phyloP scores from a whole-genome alignment of 208 protist species.

The Acanthamoeba castellanii region DNA sequence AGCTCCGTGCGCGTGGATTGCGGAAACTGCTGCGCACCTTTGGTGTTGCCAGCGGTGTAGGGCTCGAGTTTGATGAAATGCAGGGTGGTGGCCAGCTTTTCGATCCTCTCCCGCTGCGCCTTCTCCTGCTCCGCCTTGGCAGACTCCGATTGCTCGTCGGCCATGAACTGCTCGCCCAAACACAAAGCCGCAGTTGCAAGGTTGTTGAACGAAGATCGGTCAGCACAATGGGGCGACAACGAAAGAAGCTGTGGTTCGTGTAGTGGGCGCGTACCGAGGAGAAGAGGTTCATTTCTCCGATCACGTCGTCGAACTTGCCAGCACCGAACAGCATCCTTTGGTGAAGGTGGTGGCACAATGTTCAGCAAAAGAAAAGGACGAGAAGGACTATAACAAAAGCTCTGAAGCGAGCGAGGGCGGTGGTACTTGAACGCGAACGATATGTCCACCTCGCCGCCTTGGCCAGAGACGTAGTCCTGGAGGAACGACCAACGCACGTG shows the following conservation, averaged over 20 bases:
- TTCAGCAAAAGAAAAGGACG: background rate
- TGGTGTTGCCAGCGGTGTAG: background rate
- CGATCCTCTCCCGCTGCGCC: conserved; percentile 2
- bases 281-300: conserved; percentile 55
- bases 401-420: background rate
- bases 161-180: background rate
- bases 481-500: background rate
- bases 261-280: background rate
- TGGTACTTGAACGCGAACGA: conserved; percentile 31
- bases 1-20: background rate
- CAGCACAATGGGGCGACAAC: background rate
- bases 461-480: background rate
- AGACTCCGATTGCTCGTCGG: background rate
- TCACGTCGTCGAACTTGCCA: conserved; percentile 40
- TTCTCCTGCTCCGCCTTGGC: background rate
- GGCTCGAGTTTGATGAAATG: conserved; percentile 41
- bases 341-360: background rate
- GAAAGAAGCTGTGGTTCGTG: background rate
- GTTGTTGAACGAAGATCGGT: background rate
- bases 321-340: conserved; percentile 48
- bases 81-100: background rate
- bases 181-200: background rate
- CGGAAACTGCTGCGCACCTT: background rate
- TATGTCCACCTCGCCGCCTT: conserved; percentile 3
- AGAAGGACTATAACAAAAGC: background rate